Evolutionary conservation across 1,284 basidiomycete species (phyloP), one percentile per base, ranked within the genome.

Genomic region (Amylostereum areolatum): DNA sequence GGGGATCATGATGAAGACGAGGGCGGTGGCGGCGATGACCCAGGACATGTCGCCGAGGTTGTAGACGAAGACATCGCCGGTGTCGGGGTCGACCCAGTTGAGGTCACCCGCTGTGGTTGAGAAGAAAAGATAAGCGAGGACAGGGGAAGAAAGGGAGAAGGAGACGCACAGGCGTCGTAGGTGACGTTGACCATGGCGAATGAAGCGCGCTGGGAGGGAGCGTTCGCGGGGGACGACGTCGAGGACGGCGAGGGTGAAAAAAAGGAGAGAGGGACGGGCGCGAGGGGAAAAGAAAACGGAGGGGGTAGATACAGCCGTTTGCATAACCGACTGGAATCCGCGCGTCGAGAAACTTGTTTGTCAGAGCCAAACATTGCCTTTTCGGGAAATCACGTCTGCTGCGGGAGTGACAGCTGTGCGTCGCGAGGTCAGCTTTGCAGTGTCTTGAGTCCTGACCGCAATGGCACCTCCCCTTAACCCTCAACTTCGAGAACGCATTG

Each of bases 1-100:
- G 18, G 92, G 92, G 64, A 92, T 79, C 94, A 97, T 97, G 68
- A 96, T 77, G 81, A 86, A 94, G 29, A 96, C 92, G 50, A 88
- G 70, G 24, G 85, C 85, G 0, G 81, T 89, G 9, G 77, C 78
- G 4, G 80, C 68, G 52, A 90, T 69, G 47, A 81, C 75, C 85
- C 87, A 93, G 32, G 89, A 85, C 50, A 90, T 88, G 66, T 93
- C 88, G 55, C 90, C 90, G 27, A 79, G 70, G 64, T 84, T 84
- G 71, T 87, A 92, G 46, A 74, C 65, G 30, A 48, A 43, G n/a
- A 60, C 59, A 3, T 62, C 62, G 1, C 64, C 69, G 37, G n/a
- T 65, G 36, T 67, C 63, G 24, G 73, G 62, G 57, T 72, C 68
- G 59, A 66, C 72, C 53, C 54, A 66, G 30, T 61, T 43, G 50